Percentiles rank a stretch among this genome's conserved stretches.
Evolutionary conservation across 2,329 filamentous ascomycete species (phyloP).

Genomic region (Parastagonospora avenae): DNA sequence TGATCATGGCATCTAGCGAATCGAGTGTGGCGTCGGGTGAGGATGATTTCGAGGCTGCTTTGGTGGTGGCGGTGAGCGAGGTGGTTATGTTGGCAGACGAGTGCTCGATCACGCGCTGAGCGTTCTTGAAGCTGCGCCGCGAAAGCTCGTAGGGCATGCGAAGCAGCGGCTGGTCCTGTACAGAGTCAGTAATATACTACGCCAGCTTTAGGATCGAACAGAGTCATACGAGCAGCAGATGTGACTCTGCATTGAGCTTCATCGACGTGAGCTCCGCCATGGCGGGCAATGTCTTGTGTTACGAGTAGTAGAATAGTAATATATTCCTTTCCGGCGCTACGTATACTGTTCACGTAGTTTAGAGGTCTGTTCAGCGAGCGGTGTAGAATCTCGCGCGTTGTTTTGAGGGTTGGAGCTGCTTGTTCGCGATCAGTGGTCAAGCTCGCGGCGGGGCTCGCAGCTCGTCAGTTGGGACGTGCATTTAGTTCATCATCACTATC

Average conservation of each 20-base stretch:
- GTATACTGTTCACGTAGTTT: too few relatives aligned
- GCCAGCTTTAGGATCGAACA: not conserved
- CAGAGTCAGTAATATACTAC: slow-evolving; percentile 1
- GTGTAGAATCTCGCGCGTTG: too few relatives aligned
- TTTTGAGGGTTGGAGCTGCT: too few relatives aligned
- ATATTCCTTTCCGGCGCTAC: not conserved
- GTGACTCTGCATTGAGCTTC: slow-evolving; percentile 74
- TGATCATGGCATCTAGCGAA: slow-evolving; percentile 82
- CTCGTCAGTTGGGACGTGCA: not conserved
- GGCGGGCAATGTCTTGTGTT: slow-evolving; percentile 6
- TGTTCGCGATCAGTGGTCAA: too few relatives aligned
- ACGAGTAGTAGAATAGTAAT: not conserved
- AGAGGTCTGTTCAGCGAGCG: too few relatives aligned
- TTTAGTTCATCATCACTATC: not conserved
- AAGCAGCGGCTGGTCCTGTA: slow-evolving; percentile 91
- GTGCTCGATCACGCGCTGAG: slow-evolving; percentile 76
- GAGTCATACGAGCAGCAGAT: slow-evolving; percentile 70
- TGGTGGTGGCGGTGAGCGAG: slow-evolving; percentile 59
- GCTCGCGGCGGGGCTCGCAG: too few relatives aligned
- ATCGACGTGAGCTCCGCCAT: slow-evolving; percentile 60
- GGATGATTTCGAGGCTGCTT: slow-evolving; percentile 64
- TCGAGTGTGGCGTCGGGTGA: slow-evolving; percentile 61
- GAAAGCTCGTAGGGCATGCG: slow-evolving; percentile 91
- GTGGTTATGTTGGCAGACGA: slow-evolving; percentile 68
- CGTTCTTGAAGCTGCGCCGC: slow-evolving; percentile 90